These are phyloP conservation scores for Dendryphion nanum DNA, from an alignment of 2,329 filamentous ascomycete genomes.

Conservation along the genomic window DNA sequence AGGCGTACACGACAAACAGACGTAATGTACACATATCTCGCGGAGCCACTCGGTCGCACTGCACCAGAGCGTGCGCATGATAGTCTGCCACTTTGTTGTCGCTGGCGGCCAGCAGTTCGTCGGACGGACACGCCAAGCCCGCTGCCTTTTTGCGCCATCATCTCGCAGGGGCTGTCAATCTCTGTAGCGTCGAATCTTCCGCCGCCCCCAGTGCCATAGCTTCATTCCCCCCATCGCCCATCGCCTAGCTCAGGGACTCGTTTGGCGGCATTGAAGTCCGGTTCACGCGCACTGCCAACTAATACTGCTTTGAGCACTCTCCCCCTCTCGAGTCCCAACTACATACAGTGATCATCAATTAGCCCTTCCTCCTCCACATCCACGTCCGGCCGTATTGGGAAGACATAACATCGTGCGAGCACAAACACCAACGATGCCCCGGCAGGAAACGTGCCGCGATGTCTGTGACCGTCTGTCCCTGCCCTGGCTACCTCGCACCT, in stretches of 20 bases:
- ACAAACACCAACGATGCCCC: not conserved
- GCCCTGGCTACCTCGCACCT: too few relatives aligned
- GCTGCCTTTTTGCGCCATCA: conserved; percentile 15
- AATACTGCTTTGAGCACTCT: not conserved
- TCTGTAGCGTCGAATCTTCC: conserved; percentile 25
- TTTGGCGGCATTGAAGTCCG: not conserved
- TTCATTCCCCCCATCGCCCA: conserved; percentile 7
- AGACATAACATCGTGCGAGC: too few relatives aligned
- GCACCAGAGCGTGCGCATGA: conserved; percentile 31
- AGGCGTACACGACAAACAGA: too few relatives aligned
- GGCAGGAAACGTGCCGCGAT: too few relatives aligned
- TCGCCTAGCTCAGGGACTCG: conserved; percentile 10
- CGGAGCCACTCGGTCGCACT: conserved; percentile 20
- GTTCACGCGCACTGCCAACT: not conserved
- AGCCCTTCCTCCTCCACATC: not conserved
- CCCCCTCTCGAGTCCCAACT: not conserved
- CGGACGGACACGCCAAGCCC: conserved; percentile 16
- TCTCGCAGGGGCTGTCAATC: conserved; percentile 31
- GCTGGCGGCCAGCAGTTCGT: conserved; percentile 17
- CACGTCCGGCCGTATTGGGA: too few relatives aligned
- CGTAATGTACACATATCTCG: too few relatives aligned
- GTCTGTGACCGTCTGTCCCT: too few relatives aligned
- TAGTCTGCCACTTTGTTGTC: conserved; percentile 26
- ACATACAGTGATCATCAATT: not conserved
- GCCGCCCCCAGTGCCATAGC: conserved; percentile 22